Percentiles rank a stretch among this genome's conserved stretches.
Conservation (phyloP, 2,329 filamentous ascomycete genomes). For the Diaporthe vaccinii region DNA sequence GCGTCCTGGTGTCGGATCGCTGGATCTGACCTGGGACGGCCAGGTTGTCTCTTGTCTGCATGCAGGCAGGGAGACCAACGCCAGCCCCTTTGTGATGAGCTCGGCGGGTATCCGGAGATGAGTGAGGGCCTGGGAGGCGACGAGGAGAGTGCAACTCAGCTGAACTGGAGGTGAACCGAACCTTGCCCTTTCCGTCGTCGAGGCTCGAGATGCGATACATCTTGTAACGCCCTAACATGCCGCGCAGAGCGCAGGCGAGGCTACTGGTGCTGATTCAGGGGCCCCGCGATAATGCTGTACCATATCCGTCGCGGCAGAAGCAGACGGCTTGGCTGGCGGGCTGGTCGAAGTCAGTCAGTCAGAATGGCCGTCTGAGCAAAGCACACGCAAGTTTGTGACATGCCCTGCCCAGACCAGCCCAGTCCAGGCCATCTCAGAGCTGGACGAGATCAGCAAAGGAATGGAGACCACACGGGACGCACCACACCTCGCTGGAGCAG, state of each 20-base stretch:
- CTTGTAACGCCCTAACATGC: conserved; percentile 17
- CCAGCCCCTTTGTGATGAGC: conserved; percentile 50
- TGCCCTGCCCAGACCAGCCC: conserved; percentile 19
- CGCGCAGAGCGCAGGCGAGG: not conserved
- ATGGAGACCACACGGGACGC: conserved; percentile 14
- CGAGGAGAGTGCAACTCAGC: conserved; percentile 13
- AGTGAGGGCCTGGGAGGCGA: conserved; percentile 24
- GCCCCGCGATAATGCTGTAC: conserved; percentile 27
- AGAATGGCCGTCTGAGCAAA: conserved; percentile 7
- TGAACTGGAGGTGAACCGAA: conserved; percentile 18
- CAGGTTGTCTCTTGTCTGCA: conserved; percentile 28
- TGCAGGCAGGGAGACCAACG: conserved; percentile 60
- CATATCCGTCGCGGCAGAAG: not conserved
- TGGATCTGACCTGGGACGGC: not conserved
- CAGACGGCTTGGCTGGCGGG: conserved; percentile 16
- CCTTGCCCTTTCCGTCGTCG: conserved; percentile 31
- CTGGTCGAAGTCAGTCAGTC: conserved; percentile 5
- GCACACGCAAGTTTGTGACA: not conserved
- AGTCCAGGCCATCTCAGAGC: conserved; percentile 26
- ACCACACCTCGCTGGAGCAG: not conserved
- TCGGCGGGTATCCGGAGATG: conserved; percentile 35
- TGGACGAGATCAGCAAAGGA: conserved; percentile 29
- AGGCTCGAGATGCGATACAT: conserved; percentile 20
- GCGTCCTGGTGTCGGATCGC: conserved; percentile 14
- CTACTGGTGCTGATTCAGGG: conserved; percentile 23